phyloP scores from a whole-genome alignment of 2,329 filamentous ascomycete genomes.

The Fusarium sp. region DNA sequence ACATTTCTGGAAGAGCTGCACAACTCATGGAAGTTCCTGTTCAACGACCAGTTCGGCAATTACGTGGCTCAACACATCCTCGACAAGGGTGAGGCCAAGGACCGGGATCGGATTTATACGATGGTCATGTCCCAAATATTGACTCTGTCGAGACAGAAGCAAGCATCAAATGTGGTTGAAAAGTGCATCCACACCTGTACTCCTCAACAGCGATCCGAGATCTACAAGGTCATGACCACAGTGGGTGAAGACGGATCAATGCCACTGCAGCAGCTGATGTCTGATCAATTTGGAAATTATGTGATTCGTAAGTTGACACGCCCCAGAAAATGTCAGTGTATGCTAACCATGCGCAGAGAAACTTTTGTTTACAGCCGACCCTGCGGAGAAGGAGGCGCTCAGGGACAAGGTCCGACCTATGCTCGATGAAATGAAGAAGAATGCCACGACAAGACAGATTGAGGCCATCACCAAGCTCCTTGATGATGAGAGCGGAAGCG shows the following conservation, averaged over 20 bases:
- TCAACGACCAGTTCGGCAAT: constrained; percentile 92
- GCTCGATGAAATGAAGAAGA: constrained; percentile 71
- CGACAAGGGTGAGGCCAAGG: constrained; percentile 77
- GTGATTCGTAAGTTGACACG: constrained; percentile 82
- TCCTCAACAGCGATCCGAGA: constrained; percentile 74
- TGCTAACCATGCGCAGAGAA: constrained; percentile 71
- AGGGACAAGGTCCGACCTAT: constrained; percentile 73
- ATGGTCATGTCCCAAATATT: constrained; percentile 80
- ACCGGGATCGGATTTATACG: constrained; percentile 78
- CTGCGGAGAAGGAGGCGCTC: constrained; percentile 68
- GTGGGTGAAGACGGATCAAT: constrained; percentile 73
- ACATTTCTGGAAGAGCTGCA: constrained; percentile 85
- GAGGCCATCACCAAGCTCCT: constrained; percentile 52
- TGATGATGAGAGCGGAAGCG: constrained; percentile 37
- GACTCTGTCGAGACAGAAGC: constrained; percentile 90
- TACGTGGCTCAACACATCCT: constrained; percentile 97
- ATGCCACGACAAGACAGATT: constrained; percentile 72
- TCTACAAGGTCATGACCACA: constrained; percentile 73
- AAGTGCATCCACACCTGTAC: constrained; percentile 84
- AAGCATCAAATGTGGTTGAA: constrained; percentile 96
- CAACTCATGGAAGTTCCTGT: constrained; percentile 75
- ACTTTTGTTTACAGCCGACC: constrained; percentile 70
- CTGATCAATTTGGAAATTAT: constrained; percentile 94
- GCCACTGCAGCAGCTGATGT: constrained; percentile 82
- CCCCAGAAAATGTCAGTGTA: not conserved